Conservation (phyloP, 108 stramenopile genomes). For the Cyclotella sp. region DNA sequence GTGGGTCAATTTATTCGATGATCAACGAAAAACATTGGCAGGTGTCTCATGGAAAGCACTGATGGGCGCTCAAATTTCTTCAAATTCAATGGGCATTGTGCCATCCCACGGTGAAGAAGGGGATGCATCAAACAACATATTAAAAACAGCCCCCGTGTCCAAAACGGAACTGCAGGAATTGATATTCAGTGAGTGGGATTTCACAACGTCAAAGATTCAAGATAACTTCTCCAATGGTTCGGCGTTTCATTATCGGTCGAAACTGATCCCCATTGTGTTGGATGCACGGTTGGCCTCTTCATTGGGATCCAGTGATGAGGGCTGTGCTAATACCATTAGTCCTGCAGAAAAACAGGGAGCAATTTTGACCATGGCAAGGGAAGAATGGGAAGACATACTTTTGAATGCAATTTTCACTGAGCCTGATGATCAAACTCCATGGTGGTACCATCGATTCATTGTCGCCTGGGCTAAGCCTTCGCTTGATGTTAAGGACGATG, state of each 20-base stretch:
- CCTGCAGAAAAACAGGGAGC: neutral
- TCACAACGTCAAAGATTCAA: conserved; percentile 85
- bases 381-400: conserved; percentile 68
- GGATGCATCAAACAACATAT: neutral
- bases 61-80: conserved; percentile 68
- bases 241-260: conserved; percentile 95
- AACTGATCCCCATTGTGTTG: conserved; percentile 67
- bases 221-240: conserved; percentile 98
- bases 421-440: conserved; percentile 96
- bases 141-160: neutral
- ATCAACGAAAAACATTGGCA: neutral
- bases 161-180: conserved; percentile 43
- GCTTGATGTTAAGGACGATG: neutral
- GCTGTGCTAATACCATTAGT: neutral
- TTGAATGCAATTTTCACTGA: conserved; percentile 94
- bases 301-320: neutral
- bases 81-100: conserved; percentile 15
- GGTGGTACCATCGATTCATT: conserved; percentile 96
- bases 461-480: conserved; percentile 41
- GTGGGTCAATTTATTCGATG: conserved; percentile 14
- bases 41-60: conserved; percentile 11
- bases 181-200: conserved; percentile 83
- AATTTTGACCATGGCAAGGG: conserved; percentile 35
- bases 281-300: conserved; percentile 21
- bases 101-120: neutral